Base-by-base conservation (phyloP, 2,329 filamentous ascomycete species). In the Aspergillus flavus region DNA sequence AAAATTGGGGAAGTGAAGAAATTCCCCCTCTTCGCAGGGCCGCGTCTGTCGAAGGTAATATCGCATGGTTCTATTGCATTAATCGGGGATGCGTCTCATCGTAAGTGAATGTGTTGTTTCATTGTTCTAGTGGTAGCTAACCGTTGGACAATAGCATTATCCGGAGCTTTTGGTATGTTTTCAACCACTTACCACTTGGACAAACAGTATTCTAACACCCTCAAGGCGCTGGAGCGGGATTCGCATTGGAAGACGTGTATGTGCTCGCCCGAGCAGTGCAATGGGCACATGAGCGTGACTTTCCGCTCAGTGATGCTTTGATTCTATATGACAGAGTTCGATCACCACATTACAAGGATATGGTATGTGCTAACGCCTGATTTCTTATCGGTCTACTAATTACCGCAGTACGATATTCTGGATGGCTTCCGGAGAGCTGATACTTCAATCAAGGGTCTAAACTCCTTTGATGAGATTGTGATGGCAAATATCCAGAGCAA, bases 51-150 rank as follows among this genome's bases (percentile, higher is more conserved):
- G 6, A 58, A 19, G 6, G 45, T 65, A 1, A 43, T 63, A 7
- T 60, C 52, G 10, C 56, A 56, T 19, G 61, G 52, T 3, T 57
- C 50, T 4, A 63, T 65, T 50, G 65, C 65, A 1, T 48, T 66
- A 32, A 48, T 66, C 12, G 65, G 65, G 14, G 65, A 66, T 36
- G 65, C 65, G 10, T 65, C 65, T 30, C 65, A 66, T 43, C 63
- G 63, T 65, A 30, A 34, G 63, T 64, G 19, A 28, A n/a, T 2
- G 11, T 43, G 3, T 5, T 7, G 0, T 1, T 6, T 14, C 14
- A 1, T 32, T 28, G 5, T n/a, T 16, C 26, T 6, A 21, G 19
- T 10, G 3, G 55, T 26, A 14, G 16, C 52, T 45, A 52, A 60
- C 26, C 4, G 4, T 11, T 26, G 4, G 1, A n/a, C 6, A 6